phyloP scores from a whole-genome alignment of 306 rosid genomes.

The Comarum palustre region DNA sequence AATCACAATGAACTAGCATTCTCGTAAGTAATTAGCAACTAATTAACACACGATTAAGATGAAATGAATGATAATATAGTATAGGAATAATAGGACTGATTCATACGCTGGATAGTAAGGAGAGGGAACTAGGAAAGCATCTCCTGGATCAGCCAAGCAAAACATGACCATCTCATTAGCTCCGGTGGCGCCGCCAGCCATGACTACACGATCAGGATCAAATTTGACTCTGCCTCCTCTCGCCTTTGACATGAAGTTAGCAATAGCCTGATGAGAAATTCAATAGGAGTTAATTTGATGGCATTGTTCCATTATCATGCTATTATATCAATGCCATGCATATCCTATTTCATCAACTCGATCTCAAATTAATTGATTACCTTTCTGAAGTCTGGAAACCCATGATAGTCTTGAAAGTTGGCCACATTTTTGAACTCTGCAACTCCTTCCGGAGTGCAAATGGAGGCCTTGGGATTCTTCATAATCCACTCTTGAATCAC shows the following conservation, averaged over 20 bases:
- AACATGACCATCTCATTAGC: constrained; percentile 79
- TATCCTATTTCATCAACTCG: not conserved
- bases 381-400: constrained; percentile 61
- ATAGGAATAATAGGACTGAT: not conserved
- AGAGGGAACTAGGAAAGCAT: constrained; percentile 81
- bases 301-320: not conserved
- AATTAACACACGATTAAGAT: not conserved
- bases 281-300: not conserved
- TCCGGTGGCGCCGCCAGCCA: constrained; percentile 97
- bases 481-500: constrained; percentile 62
- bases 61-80: too few species aligned
- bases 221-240: constrained; percentile 76
- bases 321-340: not conserved
- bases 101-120: constrained; percentile 91
- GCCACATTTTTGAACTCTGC: constrained; percentile 56
- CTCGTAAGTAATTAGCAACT: not conserved
- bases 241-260: constrained; percentile 73
- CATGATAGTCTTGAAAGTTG: constrained; percentile 84
- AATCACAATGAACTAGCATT: not conserved
- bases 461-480: constrained; percentile 68
- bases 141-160: constrained; percentile 84
- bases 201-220: constrained; percentile 65
- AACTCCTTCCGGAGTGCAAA: constrained; percentile 76
- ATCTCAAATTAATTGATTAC: constrained; percentile 26
- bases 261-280: constrained; percentile 59